Percentiles rank a stretch among this genome's conserved stretches.
Evolutionary conservation across 2,329 filamentous ascomycete genomes (phyloP).

Genomic region (Tetracladium maxilliforme): DNA sequence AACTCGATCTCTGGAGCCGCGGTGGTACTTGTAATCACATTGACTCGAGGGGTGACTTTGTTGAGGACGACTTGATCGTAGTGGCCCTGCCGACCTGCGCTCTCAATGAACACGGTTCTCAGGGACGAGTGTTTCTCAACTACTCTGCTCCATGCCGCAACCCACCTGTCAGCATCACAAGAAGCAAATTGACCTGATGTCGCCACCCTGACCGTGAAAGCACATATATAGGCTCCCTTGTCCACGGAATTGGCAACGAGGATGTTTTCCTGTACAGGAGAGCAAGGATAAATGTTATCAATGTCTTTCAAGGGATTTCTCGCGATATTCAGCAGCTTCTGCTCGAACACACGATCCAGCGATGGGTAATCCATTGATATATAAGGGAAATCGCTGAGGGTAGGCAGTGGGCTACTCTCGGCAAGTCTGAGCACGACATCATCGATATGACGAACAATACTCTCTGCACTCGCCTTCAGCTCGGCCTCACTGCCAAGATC

Average conservation of each 20-base stretch:
- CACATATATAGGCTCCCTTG: no score
- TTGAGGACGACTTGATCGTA: no score
- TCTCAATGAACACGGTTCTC: no score
- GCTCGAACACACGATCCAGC: conserved; percentile 1
- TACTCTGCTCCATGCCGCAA: conserved; percentile 1
- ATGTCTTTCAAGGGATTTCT: neutral
- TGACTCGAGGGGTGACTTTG: no score
- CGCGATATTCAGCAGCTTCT: conserved; percentile 1
- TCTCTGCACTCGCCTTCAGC: conserved; percentile 1
- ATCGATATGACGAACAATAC: neutral
- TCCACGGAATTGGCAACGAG: conserved; percentile 2
- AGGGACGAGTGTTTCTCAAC: no score
- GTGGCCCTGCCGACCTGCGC: no score
- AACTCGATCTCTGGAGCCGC: neutral
- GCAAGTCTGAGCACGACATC: neutral
- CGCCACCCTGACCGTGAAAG: no score
- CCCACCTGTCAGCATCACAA: neutral
- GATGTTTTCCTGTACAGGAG: conserved; percentile 6
- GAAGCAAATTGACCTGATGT: neutral
- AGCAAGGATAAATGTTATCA: conserved; percentile 4
- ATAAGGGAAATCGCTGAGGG: conserved; percentile 1
- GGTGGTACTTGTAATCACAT: no score
- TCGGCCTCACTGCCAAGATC: neutral
- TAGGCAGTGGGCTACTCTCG: neutral
- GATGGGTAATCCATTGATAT: conserved; percentile 1